Base-by-base conservation (phyloP, 2,329 filamentous ascomycete genomes). In the Fusarium torulosum region DNA sequence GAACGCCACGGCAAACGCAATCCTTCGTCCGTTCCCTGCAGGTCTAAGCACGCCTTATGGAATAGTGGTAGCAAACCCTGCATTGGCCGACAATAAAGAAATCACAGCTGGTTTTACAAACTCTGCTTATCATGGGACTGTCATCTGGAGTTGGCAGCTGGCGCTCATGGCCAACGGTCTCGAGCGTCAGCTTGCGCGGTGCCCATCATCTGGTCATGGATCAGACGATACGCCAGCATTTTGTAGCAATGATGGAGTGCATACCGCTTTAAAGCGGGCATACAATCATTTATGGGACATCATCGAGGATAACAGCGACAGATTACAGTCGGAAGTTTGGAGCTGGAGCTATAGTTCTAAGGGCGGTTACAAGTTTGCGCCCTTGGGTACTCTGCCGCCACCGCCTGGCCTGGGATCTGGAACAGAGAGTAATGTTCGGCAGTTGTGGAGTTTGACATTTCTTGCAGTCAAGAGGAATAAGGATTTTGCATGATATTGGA, bases 81-180 rank as follows among this genome's bases (percentile, higher is more conserved):
- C 88, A 0, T 85, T 86, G 27, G 84, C 85, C 0, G 80, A 77
- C 0, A 77, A 83, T 15, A 75, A 80, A 0, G 78, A 79, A 3
- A 83, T 86, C 50, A 80, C 82, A 0, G 76, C 75, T 1, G 84
- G 85, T 51, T 90, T 84, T 63, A 85, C 85, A 1, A 85, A 82
- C n/a, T 79, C 79, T 4, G 85, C 84, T 0, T 91, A 78, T 38
- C 88, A 90, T 57, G 88, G 87, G 0, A 88, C 88, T 0, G 88
- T 91, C 0, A 80, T 91, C 2, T 90, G 87, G 88, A 83, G 82
- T 43, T 91, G 87, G 87, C 88, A 86, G 54, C 77, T 90, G 6
- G 83, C 87, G 1, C 88, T 90, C 83, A 88, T 90, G 84, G 88
- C 85, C 0, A 82, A 82, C 11, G 88, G 88, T 0, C 75, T 91